A percentile compares a stretch with the other conserved stretches of the same genome.
Conservation (phyloP, 352 stramenopile genomes). For the Phytophthora citrophthora region DNA sequence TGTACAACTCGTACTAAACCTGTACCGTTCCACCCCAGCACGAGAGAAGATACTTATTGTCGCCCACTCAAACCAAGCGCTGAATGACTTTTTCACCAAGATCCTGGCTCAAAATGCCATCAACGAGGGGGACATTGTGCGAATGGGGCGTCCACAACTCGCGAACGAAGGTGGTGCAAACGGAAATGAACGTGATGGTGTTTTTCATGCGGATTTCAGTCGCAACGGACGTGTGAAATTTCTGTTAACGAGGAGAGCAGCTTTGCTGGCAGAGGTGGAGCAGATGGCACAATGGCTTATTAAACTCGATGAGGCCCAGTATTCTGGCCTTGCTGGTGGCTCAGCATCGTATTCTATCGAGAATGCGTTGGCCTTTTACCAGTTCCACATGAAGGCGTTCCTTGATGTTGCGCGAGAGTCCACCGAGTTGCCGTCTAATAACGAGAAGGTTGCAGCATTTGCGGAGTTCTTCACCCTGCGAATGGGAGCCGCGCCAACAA, state of each 20-base stretch:
- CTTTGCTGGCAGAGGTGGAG: conserved; percentile 94
- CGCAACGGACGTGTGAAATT: conserved; percentile 92
- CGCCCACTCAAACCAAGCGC: conserved; percentile 94
- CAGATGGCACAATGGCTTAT: conserved; percentile 92
- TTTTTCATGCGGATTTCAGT: conserved; percentile 94
- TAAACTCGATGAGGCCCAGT: conserved; percentile 34
- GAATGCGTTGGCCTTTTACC: conserved; percentile 95
- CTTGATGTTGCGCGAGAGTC: conserved; percentile 54
- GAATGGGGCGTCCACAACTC: conserved; percentile 72
- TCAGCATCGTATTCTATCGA: conserved; percentile 95
- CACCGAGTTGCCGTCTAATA: conserved; percentile 17
- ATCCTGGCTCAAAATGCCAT: conserved; percentile 88
- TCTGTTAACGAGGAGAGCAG: conserved; percentile 62
- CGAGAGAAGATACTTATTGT: conserved; percentile 94
- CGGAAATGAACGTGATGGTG: conserved; percentile 58
- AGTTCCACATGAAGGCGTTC: conserved; percentile 87
- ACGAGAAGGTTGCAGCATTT: conserved; percentile 30
- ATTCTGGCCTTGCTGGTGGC: conserved; percentile 58
- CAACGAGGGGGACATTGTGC: conserved; percentile 88
- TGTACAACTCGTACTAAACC: conserved; percentile 94
- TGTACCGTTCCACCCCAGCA: conserved; percentile 85
- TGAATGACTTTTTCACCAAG: conserved; percentile 97
- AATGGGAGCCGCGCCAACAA: conserved; percentile 31
- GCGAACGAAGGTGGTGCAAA: conserved; percentile 5
- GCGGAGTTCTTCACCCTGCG: conserved; percentile 50